phyloP scores from a whole-genome alignment of 345 rosid genomes.

The Boechera stricta region DNA sequence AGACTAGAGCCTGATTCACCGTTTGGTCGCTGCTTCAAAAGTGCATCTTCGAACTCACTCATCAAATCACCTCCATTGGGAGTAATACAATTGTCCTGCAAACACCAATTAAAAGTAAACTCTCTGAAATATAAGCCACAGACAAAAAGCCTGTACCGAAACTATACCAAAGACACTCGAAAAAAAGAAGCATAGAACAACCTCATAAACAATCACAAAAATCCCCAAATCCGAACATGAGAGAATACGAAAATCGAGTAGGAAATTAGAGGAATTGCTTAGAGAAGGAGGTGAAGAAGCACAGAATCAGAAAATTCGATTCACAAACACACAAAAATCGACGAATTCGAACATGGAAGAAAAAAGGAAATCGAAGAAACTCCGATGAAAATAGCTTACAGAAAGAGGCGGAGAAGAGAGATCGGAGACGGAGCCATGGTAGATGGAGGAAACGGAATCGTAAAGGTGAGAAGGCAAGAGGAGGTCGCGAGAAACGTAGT shows the following conservation, averaged over 20 bases:
- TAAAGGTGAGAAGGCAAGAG: slow-evolving; percentile 72
- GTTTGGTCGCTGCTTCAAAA: slow-evolving; percentile 59
- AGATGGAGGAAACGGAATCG: slow-evolving; percentile 68
- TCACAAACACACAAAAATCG: background rate
- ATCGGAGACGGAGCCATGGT: slow-evolving; percentile 40
- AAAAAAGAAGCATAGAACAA: too few relatives aligned
- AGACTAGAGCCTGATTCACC: slow-evolving; percentile 60
- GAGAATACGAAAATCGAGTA: background rate
- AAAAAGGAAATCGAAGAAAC: background rate
- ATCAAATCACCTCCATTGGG: slow-evolving; percentile 61
- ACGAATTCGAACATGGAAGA: background rate
- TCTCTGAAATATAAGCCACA: background rate
- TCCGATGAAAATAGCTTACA: background rate
- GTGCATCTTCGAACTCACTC: slow-evolving; percentile 75
- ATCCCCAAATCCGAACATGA: background rate
- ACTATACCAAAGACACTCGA: too few relatives aligned
- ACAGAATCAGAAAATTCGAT: background rate
- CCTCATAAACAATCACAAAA: background rate
- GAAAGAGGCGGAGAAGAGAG: slow-evolving; percentile 35
- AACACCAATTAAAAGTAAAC: background rate
- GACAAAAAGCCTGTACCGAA: background rate
- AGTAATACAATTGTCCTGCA: slow-evolving; percentile 48
- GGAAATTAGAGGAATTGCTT: background rate
- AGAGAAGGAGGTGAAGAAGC: too few relatives aligned
- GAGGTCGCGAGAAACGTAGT: slow-evolving; percentile 77